Evolutionary conservation across 805 yeast species (phyloP), one percentile per base, ranked within the genome.

Genomic region (Ogataea minuta): DNA sequence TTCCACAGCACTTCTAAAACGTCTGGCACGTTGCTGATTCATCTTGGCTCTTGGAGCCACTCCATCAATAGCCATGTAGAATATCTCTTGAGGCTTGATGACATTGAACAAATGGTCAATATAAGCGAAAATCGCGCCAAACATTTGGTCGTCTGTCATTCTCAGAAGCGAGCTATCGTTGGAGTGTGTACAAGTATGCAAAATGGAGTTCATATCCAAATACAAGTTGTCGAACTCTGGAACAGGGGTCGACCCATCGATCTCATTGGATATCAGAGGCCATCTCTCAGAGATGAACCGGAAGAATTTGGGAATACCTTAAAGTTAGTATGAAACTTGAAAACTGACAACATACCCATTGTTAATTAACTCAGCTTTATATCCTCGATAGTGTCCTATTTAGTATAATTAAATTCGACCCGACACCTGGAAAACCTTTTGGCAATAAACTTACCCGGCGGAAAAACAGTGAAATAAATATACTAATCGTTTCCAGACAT

Each of bases 31-130:
- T 64, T 91, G 99, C 64, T 91, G 98, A 60, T 91, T 91, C 96
- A 91, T 90, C 59, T 91, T 91, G 9, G 99, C 99, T 60, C 99
- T 72, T 28, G 99, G 99, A 0, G 99, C 99, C 36, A 91, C 98
- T 60, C 99, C 99, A 67, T 91, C 99, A 54, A 91, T 86, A 3
- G 99, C 98, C 96, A 91, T 89, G 60, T 84, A 90, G 52, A 91
- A 86, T 10, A 83, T 77, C 58, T 87, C 76, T 53, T 84, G 73
- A 7, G 99, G 99, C 60, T 81, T 79, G 49, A 93, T 89, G 17
- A 88, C 78, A 46, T 81, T 81, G 56, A 93, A 91, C 41, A 93
- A 68, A 63, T 93, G 97, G 60, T 93, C 99, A 48, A 93, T 91
- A 57, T 93, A 93, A 23, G 86, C 83, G 67, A 90, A 91, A 33